Evolutionary conservation across 768 basidiomycete species (phyloP), one percentile per base, ranked within the genome.

Genomic region (Amanita pseudoporphyria): DNA sequence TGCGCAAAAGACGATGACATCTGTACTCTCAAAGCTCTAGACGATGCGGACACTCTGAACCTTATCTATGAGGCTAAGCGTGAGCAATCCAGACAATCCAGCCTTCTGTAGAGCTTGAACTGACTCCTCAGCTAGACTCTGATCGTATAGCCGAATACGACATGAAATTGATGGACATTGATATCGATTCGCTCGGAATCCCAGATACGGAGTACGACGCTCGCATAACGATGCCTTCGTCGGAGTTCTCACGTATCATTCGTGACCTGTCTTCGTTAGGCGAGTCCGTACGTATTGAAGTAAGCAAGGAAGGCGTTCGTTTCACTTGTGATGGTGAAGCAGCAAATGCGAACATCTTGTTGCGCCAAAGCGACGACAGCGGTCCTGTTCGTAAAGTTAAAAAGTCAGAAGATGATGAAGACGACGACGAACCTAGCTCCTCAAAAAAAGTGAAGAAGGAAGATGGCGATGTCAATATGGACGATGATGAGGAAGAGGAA

Each of bases 151-250:
- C 93, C 21, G 91, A 97, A 63, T 99, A 99, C 69, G 93, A 96
- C 58, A 90, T 99, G 86, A 98, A 98, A 66, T 81, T 98, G 47
- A 97, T 99, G 95, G 95, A 98, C 60, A 99, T 99, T 61, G 95
- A 99, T 65, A 73, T 89, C 19, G 96, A 99, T 67, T 83, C 81
- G 39, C 84, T 98, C 45, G 85, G 86, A 42, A 98, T 98, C 60
- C 96, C 96, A 13, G 94, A 97, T 55, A 99, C 96, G 2, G 87
- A 94, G 44, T 99, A 98, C 66, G 95, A 98, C 59, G 90, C 91
- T 3, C 84, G 86, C 49, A 82, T 98, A 42, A 82, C 83, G 16
- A 82, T 99, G 80, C 78, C 87, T 6, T 79, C 92, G 0, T 52
- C 72, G 31, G 96, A 99, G 64, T 98, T 99, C 61, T 68, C 82